Base-by-base conservation (phyloP, 805 yeast species). In the Wickerhamomyces rabaulensis region DNA sequence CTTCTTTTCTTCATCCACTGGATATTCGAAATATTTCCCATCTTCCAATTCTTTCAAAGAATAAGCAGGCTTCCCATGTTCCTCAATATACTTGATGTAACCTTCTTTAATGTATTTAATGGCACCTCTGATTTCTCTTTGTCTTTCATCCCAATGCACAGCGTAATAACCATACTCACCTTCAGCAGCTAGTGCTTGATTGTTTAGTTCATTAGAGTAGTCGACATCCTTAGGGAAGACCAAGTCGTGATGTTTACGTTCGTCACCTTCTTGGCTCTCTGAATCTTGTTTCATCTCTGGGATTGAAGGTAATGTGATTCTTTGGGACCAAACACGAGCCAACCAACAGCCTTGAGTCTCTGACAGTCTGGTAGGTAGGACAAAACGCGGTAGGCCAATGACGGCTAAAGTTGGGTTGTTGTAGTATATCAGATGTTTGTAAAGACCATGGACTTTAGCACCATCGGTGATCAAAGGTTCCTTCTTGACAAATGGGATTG, bases 321-420 rank as follows among this genome's bases (percentile, higher is more conserved):
- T 69, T 0, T 82, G 82, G 5, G 78, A 61, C 66, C 84, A 79
- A 2, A 80, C 79, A 47, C 89, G 70, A 3, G 86, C 77, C 26
- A 86, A 67, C 57, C 82, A 74, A 8, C 81, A 70, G 0, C 85
- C 88, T 58, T 87, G 94, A 42, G 78, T 67, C 55, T 78, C 82
- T 15, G 84, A 75, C 1, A 76, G 65, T 44, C 87, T 71, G 50
- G 82, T 80, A 6, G 89, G 87, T 0, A 84, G 65, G 5, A 80
- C 79, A 51, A 78, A 75, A 36, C 79, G 69, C 2, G 87, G 84
- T 15, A 82, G 64, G 1, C 86, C 83, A 31, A 84, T 72, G 29
- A 85, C 71, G 0, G 81, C 80, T 27, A 88, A 56, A 1, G 86
- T 76, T 0, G 90, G 88, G 52, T 84, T 86, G 16, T 70, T 64